A percentile compares a stretch with the other conserved stretches of the same genome.
Conservation (phyloP, 305 asterid genomes). For the Solanum hybrid region DNA sequence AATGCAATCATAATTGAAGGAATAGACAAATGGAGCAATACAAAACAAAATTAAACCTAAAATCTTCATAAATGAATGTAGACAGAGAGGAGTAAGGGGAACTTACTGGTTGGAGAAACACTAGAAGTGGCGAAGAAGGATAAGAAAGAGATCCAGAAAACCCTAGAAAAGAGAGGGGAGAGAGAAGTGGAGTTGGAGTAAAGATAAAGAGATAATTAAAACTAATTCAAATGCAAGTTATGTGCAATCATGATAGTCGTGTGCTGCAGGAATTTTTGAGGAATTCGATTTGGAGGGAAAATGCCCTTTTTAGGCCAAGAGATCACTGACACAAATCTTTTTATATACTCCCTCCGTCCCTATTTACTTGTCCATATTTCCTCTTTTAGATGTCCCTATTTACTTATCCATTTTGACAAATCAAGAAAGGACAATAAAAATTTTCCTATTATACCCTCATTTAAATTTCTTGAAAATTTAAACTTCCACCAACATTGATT, state of each 20-base stretch:
- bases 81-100: neutral
- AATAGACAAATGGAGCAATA: neutral
- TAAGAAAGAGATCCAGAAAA: neutral
- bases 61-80: neutral
- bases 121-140: neutral
- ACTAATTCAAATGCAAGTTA: neutral
- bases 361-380: too few relatives aligned
- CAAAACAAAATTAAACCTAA: neutral
- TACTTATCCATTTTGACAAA: too few relatives aligned
- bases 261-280: neutral
- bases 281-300: conserved; percentile 1
- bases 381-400: too few relatives aligned
- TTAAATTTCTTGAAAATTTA: too few relatives aligned
- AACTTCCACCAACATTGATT: too few relatives aligned
- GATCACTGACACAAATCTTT: neutral
- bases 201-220: conserved; percentile 2
- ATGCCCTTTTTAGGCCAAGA: neutral
- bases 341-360: too few relatives aligned
- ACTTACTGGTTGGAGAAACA: conserved; percentile 9
- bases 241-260: conserved; percentile 7
- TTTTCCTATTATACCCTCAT: too few relatives aligned
- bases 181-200: neutral
- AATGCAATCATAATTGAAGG: neutral
- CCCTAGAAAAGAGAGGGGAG: conserved; percentile 1
- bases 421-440: too few relatives aligned